Evolutionary conservation across 2,329 filamentous ascomycete genomes (phyloP), one percentile per base, ranked within the genome.

Genomic region (Colletotrichum kahawae): DNA sequence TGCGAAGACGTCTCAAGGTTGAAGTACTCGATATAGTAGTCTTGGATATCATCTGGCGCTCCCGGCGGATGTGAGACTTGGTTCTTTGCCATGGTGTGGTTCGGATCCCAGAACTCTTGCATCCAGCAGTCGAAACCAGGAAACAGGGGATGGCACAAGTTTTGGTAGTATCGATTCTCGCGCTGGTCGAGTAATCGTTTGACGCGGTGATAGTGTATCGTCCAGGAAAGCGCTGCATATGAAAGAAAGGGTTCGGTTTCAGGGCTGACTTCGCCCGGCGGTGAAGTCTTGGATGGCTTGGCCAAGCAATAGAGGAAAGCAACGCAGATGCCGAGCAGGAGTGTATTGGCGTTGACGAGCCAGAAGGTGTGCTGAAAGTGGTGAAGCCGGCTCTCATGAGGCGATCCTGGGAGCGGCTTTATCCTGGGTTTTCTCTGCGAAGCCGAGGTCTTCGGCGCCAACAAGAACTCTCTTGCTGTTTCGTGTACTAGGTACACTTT

Each of bases 401-500:
- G n/a, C 18, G 8, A 12, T 13, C 1, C 10, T 4, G 8, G 21
- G 1, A 13, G 13, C 16, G n/a, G 12, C 16, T 16, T 29, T 16
- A 51, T 9, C 12, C 13, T 14, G 31, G 24, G 29, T 18, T 33
- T n/a, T 29, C 27, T 43, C 24, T 29, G 16, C 14, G 12, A 21
- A 18, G 36, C 63, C 12, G 27, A 6, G 36, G 29, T 43, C n/a
- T 33, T 21, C 38, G 16, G 27, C 16, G 14, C 36, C 12, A 79
- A 74, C 4, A 80, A 70, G 54, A 79, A 80, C 63, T 79, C 79
- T 21, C 75, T 74, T 7, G 78, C 78, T 21, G 79, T 81, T 36
- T 79, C 74, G 48, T 80, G 79, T 5, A 78, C 78, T 13, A 79
- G 69, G 33, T 79, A 79, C 6, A 79, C 76, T 3, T 67, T 78